Base-by-base conservation (phyloP, 179 eudicot species). In the Pouteria campechiana region DNA sequence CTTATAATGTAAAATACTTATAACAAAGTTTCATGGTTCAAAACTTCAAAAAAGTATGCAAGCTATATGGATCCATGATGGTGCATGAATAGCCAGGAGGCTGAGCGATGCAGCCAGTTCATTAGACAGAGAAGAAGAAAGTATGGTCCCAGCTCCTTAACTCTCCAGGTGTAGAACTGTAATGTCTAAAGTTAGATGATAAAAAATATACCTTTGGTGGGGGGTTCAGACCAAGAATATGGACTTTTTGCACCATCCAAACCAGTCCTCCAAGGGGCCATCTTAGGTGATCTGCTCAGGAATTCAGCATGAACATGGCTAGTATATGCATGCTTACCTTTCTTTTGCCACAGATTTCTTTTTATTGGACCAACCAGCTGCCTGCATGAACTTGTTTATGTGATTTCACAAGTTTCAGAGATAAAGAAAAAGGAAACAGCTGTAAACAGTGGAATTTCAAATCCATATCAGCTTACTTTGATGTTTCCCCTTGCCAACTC, bases 391-490 rank as follows among this genome's bases (percentile, higher is more conserved):
- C 45, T 43, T 48, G n/a, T 14, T 12, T 32, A 9, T 14, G 17
- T 11, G 25, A n/a, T 19, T 20, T 5, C 11, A 8, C 7, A 29
- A 6, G 24, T 6, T 32, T 6, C 38, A 14, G 31, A 17, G 9
- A 18, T 22, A 32, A 10, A 12, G 31, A 21, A 40, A 2, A 10
- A 37, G 37, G 32, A 14, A 33, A 49, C 15, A 10, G 12, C 11
- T 24, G 32, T 23, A 39, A 34, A 11, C 1, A 44, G 29, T 1
- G 17, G 18, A 27, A 55, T 3, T 37, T 19, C 31, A 37, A 50
- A 58, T n/a, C n/a, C n/a, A n/a, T n/a, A n/a, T n/a, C n/a, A n/a
- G n/a, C 88, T 72, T 78, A 75, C 92, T 69, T 48, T 25, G 41
- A 30, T n/a, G n/a, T n/a, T n/a, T n/a, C n/a, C 39, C 32, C 29